A percentile compares a stretch with the other conserved stretches of the same genome.
Evolutionary conservation across 305 asterid genomes (phyloP).

Genomic region (Andrographis paniculata): DNA sequence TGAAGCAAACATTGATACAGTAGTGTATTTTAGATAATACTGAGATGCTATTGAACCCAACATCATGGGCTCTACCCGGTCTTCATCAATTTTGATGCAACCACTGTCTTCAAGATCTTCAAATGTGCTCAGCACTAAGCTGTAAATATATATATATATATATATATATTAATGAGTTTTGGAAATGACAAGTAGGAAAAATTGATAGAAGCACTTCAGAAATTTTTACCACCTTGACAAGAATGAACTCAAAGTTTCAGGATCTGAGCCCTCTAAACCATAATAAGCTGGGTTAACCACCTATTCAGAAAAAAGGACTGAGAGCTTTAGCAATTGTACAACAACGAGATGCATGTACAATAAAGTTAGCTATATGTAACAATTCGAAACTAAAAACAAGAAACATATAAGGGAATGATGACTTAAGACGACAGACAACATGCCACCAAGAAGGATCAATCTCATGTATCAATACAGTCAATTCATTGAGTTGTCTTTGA

Average conservation of each 20-base stretch:
- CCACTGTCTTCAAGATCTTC: constrained; percentile 99
- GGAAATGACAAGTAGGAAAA: constrained; percentile 11
- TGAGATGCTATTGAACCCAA: constrained; percentile 96
- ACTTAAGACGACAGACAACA: neutral
- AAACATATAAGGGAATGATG: neutral
- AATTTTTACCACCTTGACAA: constrained; percentile 61
- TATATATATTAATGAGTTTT: constrained; percentile 2
- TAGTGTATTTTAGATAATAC: constrained; percentile 86
- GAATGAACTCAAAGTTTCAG: constrained; percentile 75
- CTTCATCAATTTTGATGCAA: constrained; percentile 77
- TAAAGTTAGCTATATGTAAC: neutral
- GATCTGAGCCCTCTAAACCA: constrained; percentile 76
- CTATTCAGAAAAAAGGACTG: constrained; percentile 35
- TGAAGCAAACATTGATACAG: constrained; percentile 94
- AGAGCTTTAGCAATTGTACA: constrained; percentile 11
- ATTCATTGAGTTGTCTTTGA: constrained; percentile 5
- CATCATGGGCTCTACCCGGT: constrained; percentile 85
- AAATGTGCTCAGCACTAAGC: constrained; percentile 73
- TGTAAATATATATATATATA: constrained; percentile 26
- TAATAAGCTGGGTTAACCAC: constrained; percentile 91
- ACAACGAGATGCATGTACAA: constrained; percentile 1
- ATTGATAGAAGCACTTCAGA: constrained; percentile 15
- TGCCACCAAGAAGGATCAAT: neutral
- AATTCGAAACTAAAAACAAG: neutral
- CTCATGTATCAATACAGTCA: neutral